Evolutionary conservation across 805 yeast species (phyloP).

Genomic region (Kodamaea kakaduensis): DNA sequence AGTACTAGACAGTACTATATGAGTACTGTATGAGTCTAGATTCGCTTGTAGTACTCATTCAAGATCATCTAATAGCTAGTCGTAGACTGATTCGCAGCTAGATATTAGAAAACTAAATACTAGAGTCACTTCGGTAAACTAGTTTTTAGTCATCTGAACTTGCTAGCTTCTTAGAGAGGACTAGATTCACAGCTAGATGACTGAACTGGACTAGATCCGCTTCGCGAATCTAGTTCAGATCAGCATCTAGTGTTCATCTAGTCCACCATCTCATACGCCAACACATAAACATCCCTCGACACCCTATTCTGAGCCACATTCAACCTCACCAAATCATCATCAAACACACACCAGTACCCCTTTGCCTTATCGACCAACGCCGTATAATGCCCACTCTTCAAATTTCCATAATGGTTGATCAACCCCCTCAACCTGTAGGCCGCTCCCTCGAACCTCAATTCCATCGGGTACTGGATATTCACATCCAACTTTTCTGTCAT

Average conservation of each 20-base stretch:
- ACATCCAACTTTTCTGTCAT: conserved; percentile 51
- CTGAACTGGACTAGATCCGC: too few relatives aligned
- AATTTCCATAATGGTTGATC: conserved; percentile 67
- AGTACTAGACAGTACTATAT: too few relatives aligned
- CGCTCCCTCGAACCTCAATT: conserved; percentile 42
- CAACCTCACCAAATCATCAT: conserved; percentile 57
- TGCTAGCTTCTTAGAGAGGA: too few relatives aligned
- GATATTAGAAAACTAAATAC: too few relatives aligned
- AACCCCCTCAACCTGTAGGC: conserved; percentile 57
- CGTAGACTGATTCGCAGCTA: too few relatives aligned
- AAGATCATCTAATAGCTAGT: too few relatives aligned
- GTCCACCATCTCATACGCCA: conserved; percentile 52
- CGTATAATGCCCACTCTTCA: conserved; percentile 76
- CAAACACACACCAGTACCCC: conserved; percentile 65
- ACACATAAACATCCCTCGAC: conserved; percentile 61
- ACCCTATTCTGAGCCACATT: conserved; percentile 49
- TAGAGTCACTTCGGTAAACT: too few relatives aligned
- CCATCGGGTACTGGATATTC: conserved; percentile 52
- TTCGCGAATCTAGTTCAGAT: too few relatives aligned
- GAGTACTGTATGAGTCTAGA: too few relatives aligned
- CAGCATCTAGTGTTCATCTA: background rate
- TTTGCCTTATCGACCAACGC: conserved; percentile 51
- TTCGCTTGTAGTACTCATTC: too few relatives aligned
- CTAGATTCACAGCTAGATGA: too few relatives aligned
- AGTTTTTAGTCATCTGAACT: too few relatives aligned